Evolutionary conservation across 345 rosid genomes (phyloP), one percentile per base, ranked within the genome.

Genomic region (Passiflora organensis): DNA sequence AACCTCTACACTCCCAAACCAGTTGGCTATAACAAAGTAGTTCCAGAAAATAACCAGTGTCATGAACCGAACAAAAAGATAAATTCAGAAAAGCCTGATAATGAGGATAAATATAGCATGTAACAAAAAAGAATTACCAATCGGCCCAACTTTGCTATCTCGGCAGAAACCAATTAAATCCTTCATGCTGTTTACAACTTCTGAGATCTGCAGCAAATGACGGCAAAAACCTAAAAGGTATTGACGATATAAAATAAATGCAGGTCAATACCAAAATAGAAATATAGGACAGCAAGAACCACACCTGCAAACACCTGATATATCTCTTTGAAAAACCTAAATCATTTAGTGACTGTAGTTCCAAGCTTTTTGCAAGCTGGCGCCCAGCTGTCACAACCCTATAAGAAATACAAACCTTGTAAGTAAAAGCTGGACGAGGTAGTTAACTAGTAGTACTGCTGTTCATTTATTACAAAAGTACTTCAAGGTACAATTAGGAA

Each of bases 141-240:
- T 78, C 1, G 96, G 95, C 56, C 99, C 99, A 32, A 63, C 72
- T 73, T 88, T 81, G 53, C 76, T 55, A 38, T 91, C 91, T 38
- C 68, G 80, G 56, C 91, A 93, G 78, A 89, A 81, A 72, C 77
- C 87, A 51, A 93, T 83, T 68, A 93, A 74, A 75, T 93, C 99
- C 78, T 88, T 88, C 99, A 91, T 91, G 80, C 93, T 82, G 72
- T 79, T 86, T 67, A 91, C 94, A 76, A 86, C 95, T 86, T 91
- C 99, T 25, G 93, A 81, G 49, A 82, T 88, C 99, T 88, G 76
- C 43, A 55, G 69, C 43, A 53, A 59, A 72, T 39, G 21, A 56
- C 23, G 42, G 62, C 22, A 14, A 25, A 24, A 43, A 56, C 34
- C 56, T 42, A 53, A 0, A 25, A 43, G 44, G 46, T n/a, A n/a